Conservation (phyloP, 495 filamentous ascomycete species). For the Collariella sp. region DNA sequence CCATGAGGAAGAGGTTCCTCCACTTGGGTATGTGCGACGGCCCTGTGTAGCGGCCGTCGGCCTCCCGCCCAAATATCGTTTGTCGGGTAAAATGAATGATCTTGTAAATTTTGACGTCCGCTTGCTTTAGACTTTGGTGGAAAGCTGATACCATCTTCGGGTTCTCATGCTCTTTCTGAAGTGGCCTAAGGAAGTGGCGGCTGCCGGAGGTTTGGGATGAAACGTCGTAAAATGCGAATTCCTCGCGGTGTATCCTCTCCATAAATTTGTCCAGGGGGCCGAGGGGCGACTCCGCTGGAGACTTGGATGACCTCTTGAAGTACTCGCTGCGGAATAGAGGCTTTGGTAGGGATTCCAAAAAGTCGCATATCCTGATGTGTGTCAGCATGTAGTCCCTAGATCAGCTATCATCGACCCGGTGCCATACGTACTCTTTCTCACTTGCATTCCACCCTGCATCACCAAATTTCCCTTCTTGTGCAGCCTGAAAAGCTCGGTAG, state of each 20-base stretch:
- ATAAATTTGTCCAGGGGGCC: neutral
- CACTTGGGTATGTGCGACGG: too few species aligned
- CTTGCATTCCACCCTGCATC: neutral
- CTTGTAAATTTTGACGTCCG: neutral
- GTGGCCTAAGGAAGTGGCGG: neutral
- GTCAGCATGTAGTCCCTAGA: too few species aligned
- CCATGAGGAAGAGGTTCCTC: neutral
- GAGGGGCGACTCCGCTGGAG: neutral
- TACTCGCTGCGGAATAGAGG: neutral
- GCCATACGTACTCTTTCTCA: slow-evolving; percentile 3
- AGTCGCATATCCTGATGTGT: neutral
- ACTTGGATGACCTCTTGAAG: neutral
- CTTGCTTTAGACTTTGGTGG: neutral
- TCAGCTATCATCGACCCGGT: too few species aligned
- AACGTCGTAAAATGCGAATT: neutral
- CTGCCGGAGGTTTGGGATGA: neutral
- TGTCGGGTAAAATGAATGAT: slow-evolving; percentile 2
- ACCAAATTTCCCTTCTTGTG: neutral
- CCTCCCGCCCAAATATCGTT: neutral
- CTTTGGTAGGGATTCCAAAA: neutral
- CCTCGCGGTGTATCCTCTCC: neutral
- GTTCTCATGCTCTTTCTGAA: neutral
- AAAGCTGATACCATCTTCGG: neutral
- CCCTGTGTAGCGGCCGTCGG: too few species aligned
- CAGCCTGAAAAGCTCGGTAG: neutral